Conservation (phyloP, 768 basidiomycete species). For the Hemileccinum impolitum region DNA sequence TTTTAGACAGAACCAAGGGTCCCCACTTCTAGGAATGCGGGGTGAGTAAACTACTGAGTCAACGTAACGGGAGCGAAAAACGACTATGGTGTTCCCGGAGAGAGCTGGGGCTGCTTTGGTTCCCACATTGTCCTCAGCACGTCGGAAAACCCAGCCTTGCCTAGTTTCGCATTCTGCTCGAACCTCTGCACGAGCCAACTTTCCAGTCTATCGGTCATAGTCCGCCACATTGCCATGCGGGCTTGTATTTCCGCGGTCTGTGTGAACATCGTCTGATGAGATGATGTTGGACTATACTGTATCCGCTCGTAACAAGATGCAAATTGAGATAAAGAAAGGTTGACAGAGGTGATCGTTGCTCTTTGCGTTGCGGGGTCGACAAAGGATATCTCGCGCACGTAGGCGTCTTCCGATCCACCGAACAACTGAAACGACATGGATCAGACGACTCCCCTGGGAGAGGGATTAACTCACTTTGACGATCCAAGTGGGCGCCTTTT, state of each 20-base stretch:
- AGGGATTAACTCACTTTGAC: slow-evolving; percentile 63
- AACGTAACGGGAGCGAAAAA: slow-evolving; percentile 3
- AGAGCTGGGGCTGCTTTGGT: slow-evolving; percentile 50
- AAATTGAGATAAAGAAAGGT: slow-evolving; percentile 93
- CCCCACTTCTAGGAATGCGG: slow-evolving; percentile 20
- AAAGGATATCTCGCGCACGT: slow-evolving; percentile 92
- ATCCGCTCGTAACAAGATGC: slow-evolving; percentile 90
- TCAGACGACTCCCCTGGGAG: slow-evolving; percentile 10
- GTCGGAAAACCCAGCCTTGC: slow-evolving; percentile 87
- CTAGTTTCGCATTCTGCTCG: slow-evolving; percentile 86
- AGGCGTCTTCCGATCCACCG: slow-evolving; percentile 91
- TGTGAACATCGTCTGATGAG: slow-evolving; percentile 64
- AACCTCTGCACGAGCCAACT: slow-evolving; percentile 85
- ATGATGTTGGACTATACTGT: slow-evolving; percentile 71
- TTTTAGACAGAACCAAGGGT: slow-evolving; percentile 24
- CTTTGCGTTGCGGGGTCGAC: slow-evolving; percentile 79
- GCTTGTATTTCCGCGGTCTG: slow-evolving; percentile 94
- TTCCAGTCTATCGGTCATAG: slow-evolving; percentile 80
- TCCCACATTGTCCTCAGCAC: slow-evolving; percentile 81
- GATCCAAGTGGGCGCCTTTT: slow-evolving; percentile 89
- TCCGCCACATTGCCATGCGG: slow-evolving; percentile 75
- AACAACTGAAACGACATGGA: slow-evolving; percentile 55
- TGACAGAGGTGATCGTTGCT: slow-evolving; percentile 86
- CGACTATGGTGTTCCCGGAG: slow-evolving; percentile 29
- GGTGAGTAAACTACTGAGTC: slow-evolving; percentile 6